Conservation (phyloP, 768 basidiomycete species). For the Rhodotorula paludigena region DNA sequence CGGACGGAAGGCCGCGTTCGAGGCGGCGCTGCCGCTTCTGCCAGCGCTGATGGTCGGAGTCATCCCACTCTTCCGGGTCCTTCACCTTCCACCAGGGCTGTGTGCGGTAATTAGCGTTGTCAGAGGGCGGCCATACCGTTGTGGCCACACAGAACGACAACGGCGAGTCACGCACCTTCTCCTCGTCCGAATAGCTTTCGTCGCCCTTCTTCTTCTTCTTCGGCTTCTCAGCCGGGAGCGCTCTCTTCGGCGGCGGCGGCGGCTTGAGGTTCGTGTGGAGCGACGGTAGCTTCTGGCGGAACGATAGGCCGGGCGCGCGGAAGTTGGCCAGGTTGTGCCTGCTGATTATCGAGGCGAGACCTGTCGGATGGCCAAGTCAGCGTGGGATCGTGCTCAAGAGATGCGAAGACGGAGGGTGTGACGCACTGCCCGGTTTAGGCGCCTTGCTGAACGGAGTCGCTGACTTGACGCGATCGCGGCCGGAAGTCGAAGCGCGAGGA, state of each 20-base stretch:
- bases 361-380: background rate
- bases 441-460: constrained; percentile 8
- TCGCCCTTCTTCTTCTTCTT: constrained; percentile 38
- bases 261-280: constrained; percentile 36
- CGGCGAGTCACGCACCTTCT: constrained; percentile 32
- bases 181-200: constrained; percentile 36
- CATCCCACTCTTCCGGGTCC: constrained; percentile 31
- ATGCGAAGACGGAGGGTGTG: background rate
- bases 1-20: constrained; percentile 18
- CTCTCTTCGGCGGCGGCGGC: constrained; percentile 14
- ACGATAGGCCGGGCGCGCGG: constrained; percentile 23
- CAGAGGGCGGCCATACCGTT: too few relatives aligned
- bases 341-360: constrained; percentile 28
- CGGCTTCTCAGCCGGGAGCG: background rate
- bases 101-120: too few relatives aligned
- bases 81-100: constrained; percentile 33
- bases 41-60: constrained; percentile 22
- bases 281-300: constrained; percentile 11
- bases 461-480: background rate
- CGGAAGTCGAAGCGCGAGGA: background rate
- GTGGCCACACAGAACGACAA: too few relatives aligned
- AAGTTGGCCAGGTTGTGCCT: constrained; percentile 5
- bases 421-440: constrained; percentile 22
- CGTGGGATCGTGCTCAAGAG: background rate
- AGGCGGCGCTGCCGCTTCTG: constrained; percentile 11